Evolutionary conservation across 192 early-diverging fungal species (phyloP).

Genomic region (Backusella luteola): DNA sequence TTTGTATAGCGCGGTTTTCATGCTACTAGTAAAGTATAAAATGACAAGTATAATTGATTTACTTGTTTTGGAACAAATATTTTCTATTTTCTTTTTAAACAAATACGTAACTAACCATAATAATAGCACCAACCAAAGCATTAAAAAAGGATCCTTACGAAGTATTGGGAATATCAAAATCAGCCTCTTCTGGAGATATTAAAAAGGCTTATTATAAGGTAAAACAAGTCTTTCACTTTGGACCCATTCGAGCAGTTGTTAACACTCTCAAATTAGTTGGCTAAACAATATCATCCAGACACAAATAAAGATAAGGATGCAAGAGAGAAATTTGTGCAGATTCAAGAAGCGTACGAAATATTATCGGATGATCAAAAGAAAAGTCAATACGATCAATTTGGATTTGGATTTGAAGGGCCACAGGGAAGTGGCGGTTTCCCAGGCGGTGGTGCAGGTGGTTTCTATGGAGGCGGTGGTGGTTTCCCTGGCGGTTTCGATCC

Average conservation of each 20-base stretch:
- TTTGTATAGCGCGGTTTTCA: slow-evolving; percentile 6
- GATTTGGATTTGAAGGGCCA: slow-evolving; percentile 41
- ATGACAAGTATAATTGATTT: background rate
- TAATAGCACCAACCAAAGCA: background rate
- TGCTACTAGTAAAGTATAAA: slow-evolving; percentile 6
- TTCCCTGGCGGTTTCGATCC: slow-evolving; percentile 61
- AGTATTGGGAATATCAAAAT: slow-evolving; percentile 77
- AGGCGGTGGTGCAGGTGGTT: slow-evolving; percentile 53
- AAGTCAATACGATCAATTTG: slow-evolving; percentile 90
- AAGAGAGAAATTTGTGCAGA: slow-evolving; percentile 95
- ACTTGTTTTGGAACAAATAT: no score
- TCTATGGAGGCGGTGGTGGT: slow-evolving; percentile 15
- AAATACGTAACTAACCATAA: background rate
- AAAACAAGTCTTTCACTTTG: background rate
- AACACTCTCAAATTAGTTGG: slow-evolving; percentile 53
- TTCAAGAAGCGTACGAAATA: slow-evolving; percentile 96
- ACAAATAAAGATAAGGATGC: slow-evolving; percentile 91
- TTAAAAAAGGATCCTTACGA: slow-evolving; percentile 79
- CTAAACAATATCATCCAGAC: slow-evolving; percentile 97
- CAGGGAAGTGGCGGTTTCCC: slow-evolving; percentile 30
- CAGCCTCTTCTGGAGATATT: slow-evolving; percentile 81
- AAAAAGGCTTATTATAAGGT: slow-evolving; percentile 93
- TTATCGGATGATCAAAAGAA: slow-evolving; percentile 92
- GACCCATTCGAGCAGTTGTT: background rate
- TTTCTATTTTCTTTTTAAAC: no score